phyloP scores from a whole-genome alignment of 2,329 filamentous ascomycete genomes.

The Laburnicola sp. region DNA sequence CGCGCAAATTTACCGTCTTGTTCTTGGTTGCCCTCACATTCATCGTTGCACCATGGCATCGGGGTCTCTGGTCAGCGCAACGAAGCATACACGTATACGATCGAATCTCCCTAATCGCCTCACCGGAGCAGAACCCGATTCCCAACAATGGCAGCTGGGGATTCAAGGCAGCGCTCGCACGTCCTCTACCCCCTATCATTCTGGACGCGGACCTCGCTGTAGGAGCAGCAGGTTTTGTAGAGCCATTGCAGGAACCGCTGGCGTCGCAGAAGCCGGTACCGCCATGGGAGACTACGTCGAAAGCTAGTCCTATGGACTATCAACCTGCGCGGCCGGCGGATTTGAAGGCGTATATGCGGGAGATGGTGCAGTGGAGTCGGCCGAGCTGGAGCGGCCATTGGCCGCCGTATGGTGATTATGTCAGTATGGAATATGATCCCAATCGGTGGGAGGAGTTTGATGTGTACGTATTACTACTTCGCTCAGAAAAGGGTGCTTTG shows the following conservation, averaged over 20 bases:
- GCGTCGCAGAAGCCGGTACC: constrained; percentile 17
- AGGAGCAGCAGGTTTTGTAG: neutral
- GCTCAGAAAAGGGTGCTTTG: neutral
- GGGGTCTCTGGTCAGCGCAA: constrained; percentile 32
- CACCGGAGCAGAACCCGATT: constrained; percentile 19
- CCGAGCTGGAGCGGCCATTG: constrained; percentile 47
- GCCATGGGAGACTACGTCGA: constrained; percentile 31
- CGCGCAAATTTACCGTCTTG: constrained; percentile 44
- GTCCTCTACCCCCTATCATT: neutral
- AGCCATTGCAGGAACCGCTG: constrained; percentile 7
- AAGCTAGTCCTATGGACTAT: constrained; percentile 20
- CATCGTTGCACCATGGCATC: constrained; percentile 32
- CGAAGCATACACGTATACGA: constrained; percentile 24
- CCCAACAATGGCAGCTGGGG: constrained; percentile 1
- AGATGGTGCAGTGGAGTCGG: constrained; percentile 49
- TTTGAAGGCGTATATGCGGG: constrained; percentile 45
- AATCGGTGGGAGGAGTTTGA: constrained; percentile 54
- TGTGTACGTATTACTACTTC: constrained; percentile 29
- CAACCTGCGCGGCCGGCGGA: constrained; percentile 24
- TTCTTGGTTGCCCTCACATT: constrained; percentile 41
- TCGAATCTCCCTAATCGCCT: constrained; percentile 27
- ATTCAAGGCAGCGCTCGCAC: neutral
- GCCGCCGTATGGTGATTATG: constrained; percentile 51
- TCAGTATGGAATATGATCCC: constrained; percentile 50
- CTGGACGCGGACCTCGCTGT: constrained; percentile 1